These are phyloP conservation scores for Gentiana dahurica DNA, from an alignment of 257 asterid genomes.

Conservation along the genomic window DNA sequence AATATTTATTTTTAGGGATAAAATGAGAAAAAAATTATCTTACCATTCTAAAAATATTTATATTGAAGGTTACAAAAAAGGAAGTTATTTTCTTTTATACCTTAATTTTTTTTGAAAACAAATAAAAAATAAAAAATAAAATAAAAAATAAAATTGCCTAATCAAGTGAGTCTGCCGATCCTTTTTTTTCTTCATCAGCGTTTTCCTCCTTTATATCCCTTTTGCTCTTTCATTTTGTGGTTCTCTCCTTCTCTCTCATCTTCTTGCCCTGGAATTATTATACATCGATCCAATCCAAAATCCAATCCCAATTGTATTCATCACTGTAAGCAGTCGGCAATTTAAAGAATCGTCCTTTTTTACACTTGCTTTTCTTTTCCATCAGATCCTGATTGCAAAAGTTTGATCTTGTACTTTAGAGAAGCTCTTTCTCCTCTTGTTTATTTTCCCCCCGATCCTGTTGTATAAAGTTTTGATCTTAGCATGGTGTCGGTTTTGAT, in stretches of 20 bases:
- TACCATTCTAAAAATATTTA: too few species aligned
- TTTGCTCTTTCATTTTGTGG: slow-evolving; percentile 25
- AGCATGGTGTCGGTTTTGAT: too few species aligned
- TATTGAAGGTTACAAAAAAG: too few species aligned
- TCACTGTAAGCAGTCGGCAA: slow-evolving; percentile 30
- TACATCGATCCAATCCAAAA: slow-evolving; percentile 35
- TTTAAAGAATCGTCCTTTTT: background rate
- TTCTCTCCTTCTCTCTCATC: slow-evolving; percentile 35
- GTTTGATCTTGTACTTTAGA: background rate
- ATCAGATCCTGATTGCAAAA: slow-evolving; percentile 7
- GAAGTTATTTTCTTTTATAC: too few species aligned
- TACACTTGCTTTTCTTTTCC: background rate
- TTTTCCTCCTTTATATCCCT: slow-evolving; percentile 16
- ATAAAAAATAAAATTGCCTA: too few species aligned
- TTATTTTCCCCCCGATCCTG: slow-evolving; percentile 2
- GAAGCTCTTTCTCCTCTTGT: slow-evolving; percentile 2
- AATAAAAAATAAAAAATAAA: too few species aligned
- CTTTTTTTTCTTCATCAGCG: too few species aligned
- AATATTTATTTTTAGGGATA: too few species aligned
- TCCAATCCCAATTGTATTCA: slow-evolving; percentile 18
- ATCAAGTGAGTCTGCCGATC: too few species aligned
- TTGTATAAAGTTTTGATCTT: too few species aligned
- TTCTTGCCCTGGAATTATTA: slow-evolving; percentile 17
- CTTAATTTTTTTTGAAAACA: too few species aligned
- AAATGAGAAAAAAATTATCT: too few species aligned